phyloP scores from a whole-genome alignment of 257 asterid genomes.

The Verbena officinalis region DNA sequence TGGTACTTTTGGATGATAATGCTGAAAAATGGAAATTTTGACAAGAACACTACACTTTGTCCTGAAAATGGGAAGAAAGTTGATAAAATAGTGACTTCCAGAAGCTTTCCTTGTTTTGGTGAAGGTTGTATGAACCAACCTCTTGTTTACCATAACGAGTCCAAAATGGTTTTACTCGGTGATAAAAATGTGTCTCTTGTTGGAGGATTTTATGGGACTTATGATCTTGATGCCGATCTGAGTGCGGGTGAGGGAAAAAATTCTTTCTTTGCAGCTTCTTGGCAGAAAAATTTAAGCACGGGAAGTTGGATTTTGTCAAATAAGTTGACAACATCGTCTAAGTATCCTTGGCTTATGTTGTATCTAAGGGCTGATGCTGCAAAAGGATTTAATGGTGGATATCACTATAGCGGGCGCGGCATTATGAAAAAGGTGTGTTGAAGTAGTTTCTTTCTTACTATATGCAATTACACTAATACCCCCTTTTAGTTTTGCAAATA shows the following conservation, averaged over 20 bases:
- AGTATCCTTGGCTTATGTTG: conserved; percentile 91
- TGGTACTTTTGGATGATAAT: conserved; percentile 89
- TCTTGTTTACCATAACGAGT: conserved; percentile 60
- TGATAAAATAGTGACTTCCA: conserved; percentile 54
- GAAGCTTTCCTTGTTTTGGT: conserved; percentile 85
- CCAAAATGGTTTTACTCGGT: conserved; percentile 37
- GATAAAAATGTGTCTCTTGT: conserved; percentile 42
- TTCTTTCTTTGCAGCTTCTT: conserved; percentile 65
- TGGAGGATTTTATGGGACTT: conserved; percentile 86
- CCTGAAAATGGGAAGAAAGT: conserved; percentile 85
- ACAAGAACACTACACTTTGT: conserved; percentile 72
- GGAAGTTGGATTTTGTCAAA: conserved; percentile 70
- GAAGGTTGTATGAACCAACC: conserved; percentile 94
- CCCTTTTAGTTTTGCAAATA: too few species aligned
- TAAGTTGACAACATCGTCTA: conserved; percentile 66
- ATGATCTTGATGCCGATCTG: conserved; percentile 68
- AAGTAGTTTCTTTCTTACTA: conserved; percentile 1
- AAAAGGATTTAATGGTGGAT: conserved; percentile 78
- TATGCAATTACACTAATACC: too few species aligned
- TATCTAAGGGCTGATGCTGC: conserved; percentile 79
- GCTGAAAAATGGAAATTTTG: conserved; percentile 86
- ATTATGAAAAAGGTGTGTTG: conserved; percentile 64
- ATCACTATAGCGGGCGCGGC: conserved; percentile 80
- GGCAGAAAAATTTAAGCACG: conserved; percentile 66
- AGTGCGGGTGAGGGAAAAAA: conserved; percentile 39